Evolutionary conservation across 495 filamentous ascomycete genomes (phyloP).

Genomic region (Neurospora cerealis): DNA sequence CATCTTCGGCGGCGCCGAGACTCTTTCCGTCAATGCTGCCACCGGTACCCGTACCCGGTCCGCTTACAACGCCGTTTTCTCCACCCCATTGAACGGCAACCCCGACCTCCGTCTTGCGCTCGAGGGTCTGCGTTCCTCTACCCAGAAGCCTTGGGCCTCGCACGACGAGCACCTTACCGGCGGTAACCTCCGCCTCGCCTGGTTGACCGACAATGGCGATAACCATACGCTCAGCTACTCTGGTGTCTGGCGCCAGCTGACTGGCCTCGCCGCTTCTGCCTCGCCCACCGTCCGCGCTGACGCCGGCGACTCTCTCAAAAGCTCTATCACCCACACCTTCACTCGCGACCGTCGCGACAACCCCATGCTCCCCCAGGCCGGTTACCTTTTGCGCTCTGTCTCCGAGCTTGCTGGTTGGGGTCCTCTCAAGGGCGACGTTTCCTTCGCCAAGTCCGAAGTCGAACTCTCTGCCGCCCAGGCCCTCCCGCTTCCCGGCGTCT

Average conservation of each 20-base stretch:
- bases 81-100: slow-evolving; percentile 67
- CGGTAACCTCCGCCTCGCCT: slow-evolving; percentile 64
- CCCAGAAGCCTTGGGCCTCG: slow-evolving; percentile 80
- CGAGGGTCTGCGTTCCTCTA: slow-evolving; percentile 68
- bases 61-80: slow-evolving; percentile 75
- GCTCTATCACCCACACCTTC: slow-evolving; percentile 72
- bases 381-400: slow-evolving; percentile 64
- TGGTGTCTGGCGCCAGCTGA: slow-evolving; percentile 79
- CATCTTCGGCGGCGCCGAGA: slow-evolving; percentile 89
- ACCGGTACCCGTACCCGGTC: slow-evolving; percentile 82
- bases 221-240: slow-evolving; percentile 70
- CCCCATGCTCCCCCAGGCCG: slow-evolving; percentile 68
- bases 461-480: slow-evolving; percentile 68
- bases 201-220: slow-evolving; percentile 50
- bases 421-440: slow-evolving; percentile 75
- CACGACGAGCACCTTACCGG: slow-evolving; percentile 88
- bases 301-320: slow-evolving; percentile 87
- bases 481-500: slow-evolving; percentile 63
- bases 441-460: slow-evolving; percentile 78
- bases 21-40: slow-evolving; percentile 68
- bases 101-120: slow-evolving; percentile 67
- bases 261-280: slow-evolving; percentile 59
- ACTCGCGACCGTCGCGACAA: slow-evolving; percentile 69
- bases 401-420: slow-evolving; percentile 84
- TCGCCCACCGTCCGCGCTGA: slow-evolving; percentile 73